A percentile compares a stretch with the other conserved stretches of the same genome.
Evolutionary conservation across 2,329 filamentous ascomycete species (phyloP).

Genomic region (Pezicula neosporulosa): DNA sequence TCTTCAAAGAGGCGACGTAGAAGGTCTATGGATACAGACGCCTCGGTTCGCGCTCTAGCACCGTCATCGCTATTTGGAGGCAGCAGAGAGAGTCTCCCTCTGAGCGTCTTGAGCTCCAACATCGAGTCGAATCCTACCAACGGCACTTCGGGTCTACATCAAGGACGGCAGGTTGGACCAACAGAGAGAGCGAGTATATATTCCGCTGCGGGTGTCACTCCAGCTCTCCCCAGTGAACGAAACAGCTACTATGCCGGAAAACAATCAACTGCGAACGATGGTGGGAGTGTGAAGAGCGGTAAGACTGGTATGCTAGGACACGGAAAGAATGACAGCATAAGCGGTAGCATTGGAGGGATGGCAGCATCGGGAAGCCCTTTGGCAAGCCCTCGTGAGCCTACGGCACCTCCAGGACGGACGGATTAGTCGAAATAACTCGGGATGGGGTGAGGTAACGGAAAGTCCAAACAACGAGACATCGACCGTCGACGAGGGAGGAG

Average conservation of each 20-base stretch:
- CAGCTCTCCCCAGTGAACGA: constrained; percentile 68
- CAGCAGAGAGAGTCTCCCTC: constrained; percentile 73
- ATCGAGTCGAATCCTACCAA: constrained; percentile 51
- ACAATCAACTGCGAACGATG: constrained; percentile 54
- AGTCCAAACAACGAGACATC: constrained; percentile 8
- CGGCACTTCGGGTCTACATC: constrained; percentile 49
- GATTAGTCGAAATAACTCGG: constrained; percentile 27
- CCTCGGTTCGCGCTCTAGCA: constrained; percentile 79
- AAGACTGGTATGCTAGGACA: constrained; percentile 77
- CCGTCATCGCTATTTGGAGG: constrained; percentile 80
- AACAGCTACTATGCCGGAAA: constrained; percentile 74
- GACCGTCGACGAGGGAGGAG: constrained; percentile 8
- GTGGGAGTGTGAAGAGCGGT: constrained; percentile 75
- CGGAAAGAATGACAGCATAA: constrained; percentile 76
- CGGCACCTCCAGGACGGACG: constrained; percentile 17
- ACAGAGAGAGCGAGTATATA: constrained; percentile 78
- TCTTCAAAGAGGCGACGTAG: constrained; percentile 75
- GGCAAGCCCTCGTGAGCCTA: constrained; percentile 49
- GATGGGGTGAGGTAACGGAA: constrained; percentile 11
- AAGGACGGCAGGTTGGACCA: constrained; percentile 38
- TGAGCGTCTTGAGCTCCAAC: constrained; percentile 74
- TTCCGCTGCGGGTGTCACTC: constrained; percentile 66
- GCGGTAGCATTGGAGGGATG: constrained; percentile 66
- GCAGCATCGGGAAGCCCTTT: constrained; percentile 53
- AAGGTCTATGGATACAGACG: constrained; percentile 80